phyloP scores from a whole-genome alignment of 2,329 filamentous ascomycete genomes.

The Rhynchosporium graminicola region DNA sequence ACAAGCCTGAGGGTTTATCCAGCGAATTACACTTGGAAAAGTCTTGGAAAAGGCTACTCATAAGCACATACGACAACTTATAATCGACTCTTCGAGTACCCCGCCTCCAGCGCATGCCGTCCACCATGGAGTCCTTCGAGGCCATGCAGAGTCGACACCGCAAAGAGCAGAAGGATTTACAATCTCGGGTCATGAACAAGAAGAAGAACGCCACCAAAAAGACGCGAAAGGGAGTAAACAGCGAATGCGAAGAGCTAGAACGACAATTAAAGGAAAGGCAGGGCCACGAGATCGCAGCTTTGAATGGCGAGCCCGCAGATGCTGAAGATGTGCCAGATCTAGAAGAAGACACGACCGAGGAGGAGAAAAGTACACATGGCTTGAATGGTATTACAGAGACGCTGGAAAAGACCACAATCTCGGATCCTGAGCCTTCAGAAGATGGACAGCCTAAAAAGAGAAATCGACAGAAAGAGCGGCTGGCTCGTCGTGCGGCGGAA shows the following conservation, averaged over 20 bases:
- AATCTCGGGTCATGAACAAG: conserved; percentile 84
- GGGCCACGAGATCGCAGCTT: conserved; percentile 52
- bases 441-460: conserved; percentile 59
- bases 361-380: conserved; percentile 17
- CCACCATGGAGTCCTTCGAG: conserved; percentile 61
- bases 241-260: conserved; percentile 74
- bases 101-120: conserved; percentile 6
- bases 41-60: neutral
- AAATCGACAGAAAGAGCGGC: conserved; percentile 87
- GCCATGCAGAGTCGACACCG: conserved; percentile 78
- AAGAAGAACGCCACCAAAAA: conserved; percentile 96
- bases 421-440: conserved; percentile 29
- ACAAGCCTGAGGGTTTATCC: too few relatives aligned
- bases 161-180: conserved; percentile 85
- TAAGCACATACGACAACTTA: neutral
- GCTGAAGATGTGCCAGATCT: conserved; percentile 3
- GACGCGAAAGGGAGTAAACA: conserved; percentile 72
- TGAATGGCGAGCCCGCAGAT: conserved; percentile 16
- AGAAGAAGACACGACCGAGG: conserved; percentile 12
- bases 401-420: conserved; percentile 31
- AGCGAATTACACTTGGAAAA: too few relatives aligned
- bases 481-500: conserved; percentile 86
- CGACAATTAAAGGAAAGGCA: conserved; percentile 67
- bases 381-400: conserved; percentile 28
- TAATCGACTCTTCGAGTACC: neutral